Evolutionary conservation across 192 early-diverging fungal species (phyloP).

Genomic region (Umbelopsis sp.): DNA sequence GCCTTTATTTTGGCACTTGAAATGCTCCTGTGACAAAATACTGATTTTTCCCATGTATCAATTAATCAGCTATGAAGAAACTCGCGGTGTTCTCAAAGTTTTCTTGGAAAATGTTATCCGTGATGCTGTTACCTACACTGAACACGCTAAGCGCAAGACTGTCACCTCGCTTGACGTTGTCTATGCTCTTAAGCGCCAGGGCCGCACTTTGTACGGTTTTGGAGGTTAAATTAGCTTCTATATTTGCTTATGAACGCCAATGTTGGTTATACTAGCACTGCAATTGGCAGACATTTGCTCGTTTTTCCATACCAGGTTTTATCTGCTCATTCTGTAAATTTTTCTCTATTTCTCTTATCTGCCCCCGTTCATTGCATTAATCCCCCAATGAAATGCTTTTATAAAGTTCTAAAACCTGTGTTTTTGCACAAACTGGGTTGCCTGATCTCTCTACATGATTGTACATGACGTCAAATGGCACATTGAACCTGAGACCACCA

Average conservation of each 20-base stretch:
- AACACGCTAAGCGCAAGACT: slow-evolving; percentile 99
- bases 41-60: neutral
- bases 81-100: slow-evolving; percentile 94
- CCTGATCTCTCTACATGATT: too few relatives aligned
- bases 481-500: too few relatives aligned
- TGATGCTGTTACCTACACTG: slow-evolving; percentile 96
- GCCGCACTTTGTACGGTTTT: slow-evolving; percentile 87
- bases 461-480: too few relatives aligned
- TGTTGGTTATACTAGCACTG: too few relatives aligned
- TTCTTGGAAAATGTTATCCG: slow-evolving; percentile 99
- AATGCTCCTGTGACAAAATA: neutral
- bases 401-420: too few relatives aligned
- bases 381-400: too few relatives aligned
- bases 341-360: neutral
- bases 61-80: slow-evolving; percentile 92
- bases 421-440: too few relatives aligned
- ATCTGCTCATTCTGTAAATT: neutral
- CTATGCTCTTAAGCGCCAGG: slow-evolving; percentile 98
- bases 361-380: too few relatives aligned
- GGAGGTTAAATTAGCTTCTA: slow-evolving; percentile 51
- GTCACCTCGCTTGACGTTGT: slow-evolving; percentile 99
- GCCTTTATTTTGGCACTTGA: neutral
- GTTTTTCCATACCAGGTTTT: too few relatives aligned
- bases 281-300: too few relatives aligned
- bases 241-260: too few relatives aligned